These are phyloP conservation scores for Beauveria asiatica DNA, from an alignment of 2,329 filamentous ascomycete species.

Conservation along the genomic window DNA sequence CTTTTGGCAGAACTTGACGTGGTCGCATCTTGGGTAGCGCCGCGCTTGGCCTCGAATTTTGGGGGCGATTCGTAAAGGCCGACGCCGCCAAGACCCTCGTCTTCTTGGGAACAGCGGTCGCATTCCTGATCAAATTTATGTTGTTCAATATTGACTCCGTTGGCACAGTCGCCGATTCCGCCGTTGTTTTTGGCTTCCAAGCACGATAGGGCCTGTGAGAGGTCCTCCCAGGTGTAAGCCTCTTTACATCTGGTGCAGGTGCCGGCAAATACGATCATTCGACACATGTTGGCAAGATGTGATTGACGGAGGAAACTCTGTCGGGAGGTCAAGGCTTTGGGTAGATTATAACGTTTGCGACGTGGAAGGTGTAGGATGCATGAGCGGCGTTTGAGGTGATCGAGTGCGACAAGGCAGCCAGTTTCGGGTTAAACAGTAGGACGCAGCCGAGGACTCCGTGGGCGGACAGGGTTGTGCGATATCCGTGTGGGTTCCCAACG, in stretches of 20 bases:
- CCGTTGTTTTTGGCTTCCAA: constrained; percentile 42
- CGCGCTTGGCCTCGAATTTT: constrained; percentile 4
- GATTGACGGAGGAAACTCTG: too few relatives aligned
- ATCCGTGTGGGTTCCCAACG: background rate
- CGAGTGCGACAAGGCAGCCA: background rate
- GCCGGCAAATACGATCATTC: constrained; percentile 36
- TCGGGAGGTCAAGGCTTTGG: background rate
- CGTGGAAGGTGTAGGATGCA: background rate
- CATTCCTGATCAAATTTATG: constrained; percentile 42
- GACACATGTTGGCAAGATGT: constrained; percentile 31
- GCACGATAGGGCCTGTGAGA: constrained; percentile 38
- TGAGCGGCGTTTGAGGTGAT: background rate
- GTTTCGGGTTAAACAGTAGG: background rate
- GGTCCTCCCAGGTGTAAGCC: constrained; percentile 33
- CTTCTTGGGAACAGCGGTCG: constrained; percentile 32
- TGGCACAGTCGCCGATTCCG: constrained; percentile 34
- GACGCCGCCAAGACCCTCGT: constrained; percentile 34
- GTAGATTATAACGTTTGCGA: background rate
- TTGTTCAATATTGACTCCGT: constrained; percentile 32
- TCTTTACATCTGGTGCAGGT: constrained; percentile 34
- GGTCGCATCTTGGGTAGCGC: background rate
- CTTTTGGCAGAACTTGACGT: constrained; percentile 1
- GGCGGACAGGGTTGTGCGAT: background rate
- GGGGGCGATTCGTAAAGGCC: constrained; percentile 21
- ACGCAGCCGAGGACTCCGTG: background rate